Evolutionary conservation across 2,329 filamentous ascomycete species (phyloP), one percentile per base, ranked within the genome.

Genomic region (Fusarium sp.): DNA sequence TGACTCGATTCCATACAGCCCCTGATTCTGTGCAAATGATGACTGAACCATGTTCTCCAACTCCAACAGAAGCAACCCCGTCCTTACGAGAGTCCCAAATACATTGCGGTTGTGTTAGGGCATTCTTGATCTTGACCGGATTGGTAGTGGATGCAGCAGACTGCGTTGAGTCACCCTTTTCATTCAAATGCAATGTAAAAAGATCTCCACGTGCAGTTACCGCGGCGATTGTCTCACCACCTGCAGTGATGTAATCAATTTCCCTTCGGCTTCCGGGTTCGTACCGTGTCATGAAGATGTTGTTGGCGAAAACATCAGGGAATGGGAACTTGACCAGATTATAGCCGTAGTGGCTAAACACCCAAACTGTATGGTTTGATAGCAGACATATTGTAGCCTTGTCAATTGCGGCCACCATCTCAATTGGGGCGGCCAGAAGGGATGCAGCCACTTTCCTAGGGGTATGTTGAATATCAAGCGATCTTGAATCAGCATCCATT

Each of bases 271-370:
- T 88, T 83, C 68, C 88, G 83, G 17, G 88, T 89, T 51, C 89
- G 84, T 76, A 90, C 80, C 73, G 71, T 56, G 87, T 84, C 59
- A 87, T 85, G 23, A 95, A 83, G 43, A 91, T 90, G 62, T 88
- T 88, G 61, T 90, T 93, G 20, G 86, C 86, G 68, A 93, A 90
- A 7, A 88, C 86, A 68, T 94, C 92, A 2, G 83, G 81, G 33
- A 92, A 82, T 0, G 93, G 92, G 67, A 98, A 97, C 45, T 88
- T 89, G 55, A 98, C 85, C 67, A 93, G 92, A n/a, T 94, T 93
- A 76, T 97, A 98, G 6, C 95, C 95, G 74, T 97, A 98, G 70
- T 96, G 96, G 1, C 94, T 95, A 73, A 99, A 97, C 0, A 99
- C 90, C 84, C 92, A 96, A 11, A 98, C 93, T 20, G 94, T 93